Evolutionary conservation across 169 alveolate genomes (phyloP), one percentile per base, ranked within the genome.

Genomic region (Sarcocystis neurona): DNA sequence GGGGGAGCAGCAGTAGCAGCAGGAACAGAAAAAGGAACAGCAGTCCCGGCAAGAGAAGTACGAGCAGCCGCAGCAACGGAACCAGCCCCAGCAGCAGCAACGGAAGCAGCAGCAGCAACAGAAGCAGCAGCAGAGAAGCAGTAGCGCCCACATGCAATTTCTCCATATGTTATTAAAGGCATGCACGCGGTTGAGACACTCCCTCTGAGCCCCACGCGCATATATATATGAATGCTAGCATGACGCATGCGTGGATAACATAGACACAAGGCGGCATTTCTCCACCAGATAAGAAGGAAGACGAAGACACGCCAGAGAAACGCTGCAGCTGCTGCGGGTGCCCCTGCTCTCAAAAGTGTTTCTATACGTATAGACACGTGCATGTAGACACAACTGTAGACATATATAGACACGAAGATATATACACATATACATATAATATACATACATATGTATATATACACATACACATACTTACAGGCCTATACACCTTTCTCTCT

Each of bases 51-150:
- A 3, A 18, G 48, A 70, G n/a, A 48, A 5, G 39, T 23, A 70
- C 50, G 39, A 37, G 27, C 5, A 30, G 50, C 3, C 27, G 79
- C 50, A 10, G 79, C 50, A 3, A 48, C 48, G 3, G 48, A 18
- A 70, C 53, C 79, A 70, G 79, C 79, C 6, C 20, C 20, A 10
- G 10, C 20, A 12, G 30, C 20, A 20, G 30, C 20, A 20, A 20
- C 63, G 63, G 10, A 53, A 63, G 8, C 5, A n/a, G n/a, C n/a
- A n/a, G n/a, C n/a, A n/a, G 66, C 85, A 77, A 66, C 85, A 77
- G 74, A 70, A 79, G 44, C 56, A 75, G 84, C 46, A 75, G 84
- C 84, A 44, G 32, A 6, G 18, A 27, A 12, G 63, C 30, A 20
- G 63, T 53, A n/a, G 63, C 20, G 20, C 63, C 20, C 20, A 12